Conservation (phyloP, 768 basidiomycete species). For the Cantharellus cinnabarinus region DNA sequence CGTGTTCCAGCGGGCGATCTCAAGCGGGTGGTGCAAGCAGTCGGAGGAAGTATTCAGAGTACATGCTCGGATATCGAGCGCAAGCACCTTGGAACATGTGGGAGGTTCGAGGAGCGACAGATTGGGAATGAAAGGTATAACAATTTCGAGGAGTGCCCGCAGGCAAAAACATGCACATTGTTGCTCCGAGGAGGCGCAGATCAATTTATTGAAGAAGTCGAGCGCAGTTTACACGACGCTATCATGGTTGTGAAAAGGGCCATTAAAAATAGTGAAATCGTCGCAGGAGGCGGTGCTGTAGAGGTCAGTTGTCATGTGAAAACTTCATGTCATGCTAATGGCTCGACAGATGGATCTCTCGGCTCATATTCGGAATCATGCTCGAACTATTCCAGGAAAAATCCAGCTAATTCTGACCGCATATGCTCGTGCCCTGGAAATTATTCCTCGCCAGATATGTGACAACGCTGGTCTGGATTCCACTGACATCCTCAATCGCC, state of each 20-base stretch:
- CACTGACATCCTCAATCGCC: slow-evolving; percentile 90
- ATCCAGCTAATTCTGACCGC: slow-evolving; percentile 85
- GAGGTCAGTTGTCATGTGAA: slow-evolving; percentile 35
- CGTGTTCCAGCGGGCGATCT: slow-evolving; percentile 81
- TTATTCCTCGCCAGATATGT: slow-evolving; percentile 95
- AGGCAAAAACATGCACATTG: slow-evolving; percentile 89
- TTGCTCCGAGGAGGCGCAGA: slow-evolving; percentile 91
- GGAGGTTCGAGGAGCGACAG: slow-evolving; percentile 78
- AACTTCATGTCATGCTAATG: neutral
- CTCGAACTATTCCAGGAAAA: slow-evolving; percentile 86
- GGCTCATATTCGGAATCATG: slow-evolving; percentile 78
- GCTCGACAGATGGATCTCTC: slow-evolving; percentile 78
- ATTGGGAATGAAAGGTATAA: slow-evolving; percentile 96
- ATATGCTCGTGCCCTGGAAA: slow-evolving; percentile 91
- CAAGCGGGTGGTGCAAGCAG: slow-evolving; percentile 84
- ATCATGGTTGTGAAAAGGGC: slow-evolving; percentile 99
- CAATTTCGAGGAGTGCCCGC: slow-evolving; percentile 78
- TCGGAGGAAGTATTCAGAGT: slow-evolving; percentile 85
- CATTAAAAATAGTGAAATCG: slow-evolving; percentile 85
- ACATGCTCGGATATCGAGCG: slow-evolving; percentile 82
- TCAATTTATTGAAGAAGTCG: slow-evolving; percentile 97
- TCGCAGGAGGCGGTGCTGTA: slow-evolving; percentile 92
- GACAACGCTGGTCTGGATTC: slow-evolving; percentile 97
- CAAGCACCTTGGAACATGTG: slow-evolving; percentile 89
- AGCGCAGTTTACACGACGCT: slow-evolving; percentile 91